Evolutionary conservation across 495 filamentous ascomycete genomes (phyloP).

Genomic region (Xylaria acuta): DNA sequence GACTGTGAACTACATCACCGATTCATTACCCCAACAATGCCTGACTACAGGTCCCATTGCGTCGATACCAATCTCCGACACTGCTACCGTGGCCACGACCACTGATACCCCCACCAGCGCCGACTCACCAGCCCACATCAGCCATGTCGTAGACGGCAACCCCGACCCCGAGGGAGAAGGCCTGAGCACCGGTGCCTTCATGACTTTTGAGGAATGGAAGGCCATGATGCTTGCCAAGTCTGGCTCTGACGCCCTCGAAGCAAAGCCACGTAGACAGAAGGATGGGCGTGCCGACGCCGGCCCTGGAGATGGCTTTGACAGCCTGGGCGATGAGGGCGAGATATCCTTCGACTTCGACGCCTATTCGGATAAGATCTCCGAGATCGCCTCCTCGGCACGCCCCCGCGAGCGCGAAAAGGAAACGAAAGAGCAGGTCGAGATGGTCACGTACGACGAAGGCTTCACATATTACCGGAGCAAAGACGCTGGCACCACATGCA

Average conservation of each 20-base stretch:
- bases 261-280: conserved; percentile 59
- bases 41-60: conserved; percentile 54
- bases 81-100: conserved; percentile 28
- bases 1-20: conserved; percentile 83
- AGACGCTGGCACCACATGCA: conserved; percentile 89
- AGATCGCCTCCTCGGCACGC: conserved; percentile 41
- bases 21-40: conserved; percentile 79
- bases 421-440: conserved; percentile 53
- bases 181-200: conserved; percentile 83
- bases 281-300: conserved; percentile 45
- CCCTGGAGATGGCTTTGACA: conserved; percentile 38
- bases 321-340: conserved; percentile 81
- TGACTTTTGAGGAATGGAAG: conserved; percentile 99
- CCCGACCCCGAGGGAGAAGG: conserved; percentile 48
- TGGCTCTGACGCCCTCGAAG: conserved; percentile 80
- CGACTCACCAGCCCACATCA: conserved; percentile 3
- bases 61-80: conserved; percentile 31
- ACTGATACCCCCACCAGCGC: conserved; percentile 28
- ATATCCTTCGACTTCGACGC: conserved; percentile 88
- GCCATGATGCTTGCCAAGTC: conserved; percentile 87
- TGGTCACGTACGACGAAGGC: conserved; percentile 52
- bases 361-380: conserved; percentile 53
- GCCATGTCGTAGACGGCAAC: conserved; percentile 27
- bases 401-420: conserved; percentile 48
- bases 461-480: conserved; percentile 70